Base-by-base conservation (phyloP, 2,329 filamentous ascomycete genomes). In the Dryadomyces quercivorus region DNA sequence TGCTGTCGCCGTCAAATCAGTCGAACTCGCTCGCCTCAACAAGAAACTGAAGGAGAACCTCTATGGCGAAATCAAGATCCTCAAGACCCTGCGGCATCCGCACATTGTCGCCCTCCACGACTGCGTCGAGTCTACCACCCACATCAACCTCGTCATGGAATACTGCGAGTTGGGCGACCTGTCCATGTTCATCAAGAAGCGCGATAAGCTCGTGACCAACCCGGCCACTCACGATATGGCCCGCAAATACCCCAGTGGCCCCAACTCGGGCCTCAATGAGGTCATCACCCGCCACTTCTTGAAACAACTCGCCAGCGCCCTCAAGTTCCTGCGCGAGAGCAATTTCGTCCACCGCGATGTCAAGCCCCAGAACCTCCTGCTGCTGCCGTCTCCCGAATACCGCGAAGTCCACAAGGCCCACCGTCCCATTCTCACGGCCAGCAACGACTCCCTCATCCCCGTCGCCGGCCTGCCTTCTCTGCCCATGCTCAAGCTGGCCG, bases 121-220 rank as follows among this genome's bases (percentile, higher is more conserved):
- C 70, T 96, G 91, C 72, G 80, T 92, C 68, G 91, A 97, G 69
- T 86, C 88, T 0, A 75, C 81, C 3, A 84, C 85, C 21, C 88
- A 95, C 65, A 96, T 97, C 71, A 93, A 98, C 70, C 80, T 98
- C 56, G 85, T 97, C 59, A 98, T 97, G 92, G 93, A 98, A 72
- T 97, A 94, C 71, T 97, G 93, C 72, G 89, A 95, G 66, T 79
- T 98, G 44, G 92, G 93, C 21, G 93, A 98, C 66, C 72, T 98
- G 56, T 95, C 93, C 12, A 77, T 92, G 53, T 97, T 98, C 70
- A 96, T 98, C 72, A 95, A 93, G 76, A 94, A 93, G 72, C 82
- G 92, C 57, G 84, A 92, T 57, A 87, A 84, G 65, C 80, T 96
- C 48, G 78, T 77, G 47, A 85, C 84, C 51, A 86, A 95, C 66